These are phyloP conservation scores for Plenodomus lindquistii DNA, from an alignment of 2,329 filamentous ascomycete species.

Conservation along the genomic window DNA sequence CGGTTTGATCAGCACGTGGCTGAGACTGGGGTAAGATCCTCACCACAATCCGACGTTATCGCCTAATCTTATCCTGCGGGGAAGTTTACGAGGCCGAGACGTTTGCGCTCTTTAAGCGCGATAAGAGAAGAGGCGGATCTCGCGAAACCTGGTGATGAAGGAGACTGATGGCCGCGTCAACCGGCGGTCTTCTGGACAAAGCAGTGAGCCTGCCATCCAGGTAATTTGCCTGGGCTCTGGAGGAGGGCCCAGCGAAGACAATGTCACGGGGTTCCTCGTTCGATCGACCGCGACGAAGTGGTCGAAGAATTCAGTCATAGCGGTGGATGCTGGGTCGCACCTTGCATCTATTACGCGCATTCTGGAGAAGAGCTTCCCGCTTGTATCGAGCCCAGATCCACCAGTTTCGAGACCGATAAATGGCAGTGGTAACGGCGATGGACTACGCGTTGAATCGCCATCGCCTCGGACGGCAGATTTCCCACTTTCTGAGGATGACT, in stretches of 20 bases:
- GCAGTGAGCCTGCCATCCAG: slow-evolving; percentile 49
- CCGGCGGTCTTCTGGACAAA: slow-evolving; percentile 41
- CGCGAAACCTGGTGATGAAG: slow-evolving; percentile 45
- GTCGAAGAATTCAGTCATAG: slow-evolving; percentile 79
- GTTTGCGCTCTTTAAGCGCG: too few relatives aligned
- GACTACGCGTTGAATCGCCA: slow-evolving; percentile 20
- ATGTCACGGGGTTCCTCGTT: slow-evolving; percentile 86
- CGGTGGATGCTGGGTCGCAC: slow-evolving; percentile 93
- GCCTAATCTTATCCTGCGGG: too few relatives aligned
- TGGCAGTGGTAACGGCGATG: slow-evolving; percentile 17
- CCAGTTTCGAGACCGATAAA: slow-evolving; percentile 14
- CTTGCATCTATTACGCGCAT: slow-evolving; percentile 83
- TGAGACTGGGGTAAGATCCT: background rate
- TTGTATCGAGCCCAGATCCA: slow-evolving; percentile 35
- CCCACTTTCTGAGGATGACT: slow-evolving; percentile 34
- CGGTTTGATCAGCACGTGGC: background rate
- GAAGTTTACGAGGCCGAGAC: too few relatives aligned
- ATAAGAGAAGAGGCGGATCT: background rate
- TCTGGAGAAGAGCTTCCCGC: slow-evolving; percentile 62
- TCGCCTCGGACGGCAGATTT: slow-evolving; percentile 30
- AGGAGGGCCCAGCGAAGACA: slow-evolving; percentile 87
- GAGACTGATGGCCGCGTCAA: slow-evolving; percentile 44
- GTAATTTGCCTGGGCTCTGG: slow-evolving; percentile 69
- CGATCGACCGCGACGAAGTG: slow-evolving; percentile 79
- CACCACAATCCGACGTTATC: too few relatives aligned